Conservation (phyloP, 768 basidiomycete species). For the Hygrophorus pudorinus region DNA sequence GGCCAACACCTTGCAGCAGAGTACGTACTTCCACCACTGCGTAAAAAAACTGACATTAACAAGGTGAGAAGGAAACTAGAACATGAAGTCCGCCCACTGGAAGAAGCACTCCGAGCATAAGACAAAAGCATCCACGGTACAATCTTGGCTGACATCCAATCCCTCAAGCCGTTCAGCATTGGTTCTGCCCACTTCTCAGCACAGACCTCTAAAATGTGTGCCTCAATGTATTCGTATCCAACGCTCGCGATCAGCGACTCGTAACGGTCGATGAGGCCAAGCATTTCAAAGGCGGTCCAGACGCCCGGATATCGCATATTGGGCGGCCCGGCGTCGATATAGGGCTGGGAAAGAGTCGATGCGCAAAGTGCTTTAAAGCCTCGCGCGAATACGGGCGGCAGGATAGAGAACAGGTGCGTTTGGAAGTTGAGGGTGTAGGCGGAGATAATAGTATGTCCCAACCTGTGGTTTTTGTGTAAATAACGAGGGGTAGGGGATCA, state of each 20-base stretch:
- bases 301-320: constrained; percentile 20
- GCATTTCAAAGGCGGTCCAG: constrained; percentile 54
- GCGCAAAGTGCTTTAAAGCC: constrained; percentile 63
- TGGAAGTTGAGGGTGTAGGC: constrained; percentile 65
- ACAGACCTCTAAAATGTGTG: constrained; percentile 56
- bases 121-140: constrained; percentile 81
- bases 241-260: constrained; percentile 77
- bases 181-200: constrained; percentile 59
- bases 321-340: constrained; percentile 13
- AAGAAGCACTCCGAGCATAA: constrained; percentile 59
- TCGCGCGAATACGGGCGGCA: constrained; percentile 56
- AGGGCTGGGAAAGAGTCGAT: constrained; percentile 38
- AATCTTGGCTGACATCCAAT: constrained; percentile 74
- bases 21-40: constrained; percentile 61
- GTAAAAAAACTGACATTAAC: constrained; percentile 3
- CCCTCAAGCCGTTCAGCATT: constrained; percentile 48
- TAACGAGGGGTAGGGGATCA: constrained; percentile 4
- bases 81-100: constrained; percentile 27
- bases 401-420: constrained; percentile 60
- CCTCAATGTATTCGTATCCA: constrained; percentile 80
- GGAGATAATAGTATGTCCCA: constrained; percentile 48
- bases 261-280: constrained; percentile 75
- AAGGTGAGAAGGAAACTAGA: constrained; percentile 1
- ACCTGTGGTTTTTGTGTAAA: constrained; percentile 25
- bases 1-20: constrained; percentile 69